Conservation (phyloP, 495 filamentous ascomycete species). For the Penicillium odoratum region DNA sequence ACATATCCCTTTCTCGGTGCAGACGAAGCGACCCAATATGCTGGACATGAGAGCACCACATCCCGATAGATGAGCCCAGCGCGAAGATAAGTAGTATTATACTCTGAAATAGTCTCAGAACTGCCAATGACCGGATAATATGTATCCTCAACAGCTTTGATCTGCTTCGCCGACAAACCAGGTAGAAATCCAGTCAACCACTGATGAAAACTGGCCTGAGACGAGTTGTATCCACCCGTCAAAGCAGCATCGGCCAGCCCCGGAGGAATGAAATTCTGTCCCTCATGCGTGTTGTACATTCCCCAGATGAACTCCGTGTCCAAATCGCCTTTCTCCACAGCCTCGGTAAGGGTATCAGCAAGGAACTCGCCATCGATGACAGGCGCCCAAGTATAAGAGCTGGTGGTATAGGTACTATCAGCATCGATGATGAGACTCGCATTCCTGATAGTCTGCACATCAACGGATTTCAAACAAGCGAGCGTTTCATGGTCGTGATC, state of each 20-base stretch:
- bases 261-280: constrained; percentile 57
- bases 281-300: constrained; percentile 62
- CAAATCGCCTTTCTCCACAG: constrained; percentile 37
- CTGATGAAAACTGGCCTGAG: constrained; percentile 40
- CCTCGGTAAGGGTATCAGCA: constrained; percentile 42
- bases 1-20: constrained; percentile 48
- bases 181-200: constrained; percentile 58
- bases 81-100: constrained; percentile 46
- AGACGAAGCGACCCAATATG: constrained; percentile 54
- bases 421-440: constrained; percentile 45
- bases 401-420: constrained; percentile 51
- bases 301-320: constrained; percentile 49
- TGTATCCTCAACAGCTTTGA: constrained; percentile 36
- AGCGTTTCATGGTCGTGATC: constrained; percentile 34
- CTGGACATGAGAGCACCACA: constrained; percentile 59
- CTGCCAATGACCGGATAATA: constrained; percentile 47
- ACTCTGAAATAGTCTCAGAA: constrained; percentile 42
- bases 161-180: constrained; percentile 35
- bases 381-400: constrained; percentile 58
- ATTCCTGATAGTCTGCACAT: constrained; percentile 50
- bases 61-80: constrained; percentile 60
- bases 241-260: constrained; percentile 37
- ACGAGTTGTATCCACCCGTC: constrained; percentile 46
- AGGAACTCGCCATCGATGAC: constrained; percentile 60
- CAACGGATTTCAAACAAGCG: constrained; percentile 48